Base-by-base conservation (phyloP, 257 asterid genomes). In the Capsicum rhomboideum region DNA sequence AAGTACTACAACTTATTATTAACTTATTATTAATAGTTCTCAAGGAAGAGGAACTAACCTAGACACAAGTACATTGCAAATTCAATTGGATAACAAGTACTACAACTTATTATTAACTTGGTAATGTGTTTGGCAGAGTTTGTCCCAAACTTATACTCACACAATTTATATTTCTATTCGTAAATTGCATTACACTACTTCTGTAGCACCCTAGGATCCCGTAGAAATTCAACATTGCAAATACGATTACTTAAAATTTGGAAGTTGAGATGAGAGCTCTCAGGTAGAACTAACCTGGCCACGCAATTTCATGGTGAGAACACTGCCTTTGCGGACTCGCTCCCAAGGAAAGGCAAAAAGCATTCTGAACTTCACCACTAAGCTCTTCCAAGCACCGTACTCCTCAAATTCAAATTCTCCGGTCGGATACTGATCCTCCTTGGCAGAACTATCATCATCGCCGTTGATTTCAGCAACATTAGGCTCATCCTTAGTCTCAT, bases 321-420 rank as follows among this genome's bases (percentile, higher is more conserved):
- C 98, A 66, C 98, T 94, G 86, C 98, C 98, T 84, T 94, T 94
- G 86, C 90, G 90, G 55, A 96, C 96, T 80, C 98, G 98, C 93
- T 96, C 87, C 99, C 98, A 96, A 17, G 99, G 99, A 87, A 85
- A 88, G 2, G 98, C 93, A 83, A 94, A 83, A 20, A 96, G 84
- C 98, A 96, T 92, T 88, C 86, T 96, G 29, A 86, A 88, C 91
- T 92, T 94, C 71, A 94, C 98, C n/a, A 84, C 78, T 50, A 94
- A 88, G 81, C 85, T 92, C 90, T 89, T 88, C 98, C 91, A 93
- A 31, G 80, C 79, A 67, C 94, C 96, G 50, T 89, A 87, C 75
- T 91, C 92, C 44, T 85, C 86, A 83, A 91, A 94, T 83, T 92
- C 90, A 84, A 96, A 92, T 86, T 96, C 98, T 7, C 99, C 99